Evolutionary conservation across 2,329 filamentous ascomycete genomes (phyloP).

Genomic region (Chaetomiaceae sp.): DNA sequence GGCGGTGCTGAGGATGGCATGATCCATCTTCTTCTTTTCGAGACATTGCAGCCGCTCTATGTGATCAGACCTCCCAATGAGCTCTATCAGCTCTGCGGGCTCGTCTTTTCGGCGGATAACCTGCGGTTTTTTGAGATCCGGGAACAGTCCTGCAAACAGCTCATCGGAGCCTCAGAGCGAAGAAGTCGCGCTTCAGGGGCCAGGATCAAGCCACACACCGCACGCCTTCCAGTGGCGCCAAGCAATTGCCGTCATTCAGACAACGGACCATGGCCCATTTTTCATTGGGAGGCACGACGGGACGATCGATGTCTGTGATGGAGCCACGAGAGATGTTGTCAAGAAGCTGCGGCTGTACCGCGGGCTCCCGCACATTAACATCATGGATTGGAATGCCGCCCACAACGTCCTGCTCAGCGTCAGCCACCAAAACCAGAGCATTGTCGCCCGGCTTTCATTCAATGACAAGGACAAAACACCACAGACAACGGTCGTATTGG

Average conservation of each 20-base stretch:
- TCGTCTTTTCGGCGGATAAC: slow-evolving; percentile 11
- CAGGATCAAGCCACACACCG: not conserved
- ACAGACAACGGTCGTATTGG: not conserved
- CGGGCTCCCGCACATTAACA: not conserved
- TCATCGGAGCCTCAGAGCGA: not conserved
- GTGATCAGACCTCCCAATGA: not conserved
- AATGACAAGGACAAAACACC: not conserved
- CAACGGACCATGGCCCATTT: not conserved
- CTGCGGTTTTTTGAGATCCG: slow-evolving; percentile 17
- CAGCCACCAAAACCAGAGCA: not conserved
- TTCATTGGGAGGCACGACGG: not conserved
- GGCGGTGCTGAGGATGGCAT: slow-evolving; percentile 19
- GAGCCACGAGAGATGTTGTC: not conserved
- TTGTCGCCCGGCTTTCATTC: not conserved
- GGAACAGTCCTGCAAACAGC: slow-evolving; percentile 10
- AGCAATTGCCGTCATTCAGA: not conserved
- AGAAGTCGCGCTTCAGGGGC: not conserved
- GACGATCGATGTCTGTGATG: not conserved
- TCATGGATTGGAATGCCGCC: not conserved
- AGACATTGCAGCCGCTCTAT: slow-evolving; percentile 17
- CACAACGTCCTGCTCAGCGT: not conserved
- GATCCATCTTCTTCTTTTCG: slow-evolving; percentile 23
- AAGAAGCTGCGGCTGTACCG: not conserved
- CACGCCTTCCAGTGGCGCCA: not conserved
- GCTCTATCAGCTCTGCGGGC: not conserved